Percentiles rank a stretch among this genome's conserved stretches.
Conservation (phyloP, 1,284 basidiomycete species). For the Pterulicium gracile region DNA sequence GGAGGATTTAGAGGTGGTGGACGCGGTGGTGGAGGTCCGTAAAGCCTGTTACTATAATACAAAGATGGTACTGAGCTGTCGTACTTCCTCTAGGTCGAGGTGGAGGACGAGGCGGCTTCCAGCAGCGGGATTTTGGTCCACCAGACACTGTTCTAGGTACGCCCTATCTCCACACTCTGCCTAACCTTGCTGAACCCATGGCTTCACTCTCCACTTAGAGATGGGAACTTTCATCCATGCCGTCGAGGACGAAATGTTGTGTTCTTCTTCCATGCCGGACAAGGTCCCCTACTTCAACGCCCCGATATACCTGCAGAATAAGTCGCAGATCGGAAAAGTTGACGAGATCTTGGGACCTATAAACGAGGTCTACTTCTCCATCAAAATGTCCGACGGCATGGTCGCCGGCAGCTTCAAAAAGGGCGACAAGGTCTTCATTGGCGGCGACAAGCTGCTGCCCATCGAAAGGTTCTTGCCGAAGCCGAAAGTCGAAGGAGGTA, state of each 20-base stretch:
- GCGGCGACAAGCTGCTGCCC: slow-evolving; percentile 90
- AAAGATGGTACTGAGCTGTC: too few relatives aligned
- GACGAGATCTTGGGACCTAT: slow-evolving; percentile 97
- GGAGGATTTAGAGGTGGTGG: slow-evolving; percentile 32
- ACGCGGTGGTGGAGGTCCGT: slow-evolving; percentile 26
- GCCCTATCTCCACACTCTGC: slow-evolving; percentile 14
- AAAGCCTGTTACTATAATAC: slow-evolving; percentile 3
- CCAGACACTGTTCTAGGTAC: slow-evolving; percentile 77
- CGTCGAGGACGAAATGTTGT: slow-evolving; percentile 98
- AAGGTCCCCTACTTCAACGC: slow-evolving; percentile 99
- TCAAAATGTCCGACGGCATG: slow-evolving; percentile 97
- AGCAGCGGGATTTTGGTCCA: slow-evolving; percentile 68
- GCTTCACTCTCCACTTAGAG: slow-evolving; percentile 37
- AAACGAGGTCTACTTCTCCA: slow-evolving; percentile 97
- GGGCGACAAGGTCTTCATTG: slow-evolving; percentile 98
- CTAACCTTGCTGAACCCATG: slow-evolving; percentile 5
- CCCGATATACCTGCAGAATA: slow-evolving; percentile 97
- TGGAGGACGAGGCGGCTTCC: slow-evolving; percentile 56
- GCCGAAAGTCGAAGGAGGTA: slow-evolving; percentile 77
- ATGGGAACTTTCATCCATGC: slow-evolving; percentile 88
- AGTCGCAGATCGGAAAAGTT: slow-evolving; percentile 90
- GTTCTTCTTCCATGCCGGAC: slow-evolving; percentile 74
- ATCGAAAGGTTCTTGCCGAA: slow-evolving; percentile 97
- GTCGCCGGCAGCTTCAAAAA: slow-evolving; percentile 92
- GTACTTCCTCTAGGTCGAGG: slow-evolving; percentile 35